Percentiles rank a stretch among this genome's conserved stretches.
phyloP scores from a whole-genome alignment of 1,139 yeast genomes.

The Suhomyces bokatorum region DNA sequence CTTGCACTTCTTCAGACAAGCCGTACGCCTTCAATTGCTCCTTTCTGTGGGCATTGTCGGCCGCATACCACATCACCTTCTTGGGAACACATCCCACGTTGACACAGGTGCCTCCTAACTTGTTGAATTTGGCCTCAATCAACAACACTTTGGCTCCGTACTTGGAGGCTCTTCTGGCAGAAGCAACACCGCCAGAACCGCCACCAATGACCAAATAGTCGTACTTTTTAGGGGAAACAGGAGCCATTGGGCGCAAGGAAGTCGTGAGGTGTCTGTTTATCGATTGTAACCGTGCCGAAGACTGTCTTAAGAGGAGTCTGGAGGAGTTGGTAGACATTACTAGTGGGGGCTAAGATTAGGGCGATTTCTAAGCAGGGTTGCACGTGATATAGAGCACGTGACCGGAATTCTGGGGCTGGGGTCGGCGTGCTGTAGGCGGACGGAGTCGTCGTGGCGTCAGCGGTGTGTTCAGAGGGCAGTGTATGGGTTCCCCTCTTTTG shows the following conservation, averaged over 20 bases:
- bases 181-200: constrained; percentile 99
- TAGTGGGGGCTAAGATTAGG: not conserved
- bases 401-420: not conserved
- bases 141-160: constrained; percentile 87
- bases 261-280: constrained; percentile 29
- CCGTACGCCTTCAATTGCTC: constrained; percentile 82
- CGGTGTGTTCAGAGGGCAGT: not conserved
- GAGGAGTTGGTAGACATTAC: constrained; percentile 14
- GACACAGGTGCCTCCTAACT: constrained; percentile 97
- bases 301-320: constrained; percentile 7
- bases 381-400: constrained; percentile 1
- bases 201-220: constrained; percentile 97
- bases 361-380: constrained; percentile 8
- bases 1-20: constrained; percentile 56
- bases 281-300: constrained; percentile 9
- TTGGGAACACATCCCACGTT: constrained; percentile 99
- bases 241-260: constrained; percentile 47
- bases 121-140: constrained; percentile 66
- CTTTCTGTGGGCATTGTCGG: constrained; percentile 77
- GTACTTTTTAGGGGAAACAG: constrained; percentile 57
- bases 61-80: constrained; percentile 98
- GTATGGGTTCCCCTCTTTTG: not conserved
- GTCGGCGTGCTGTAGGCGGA: not conserved
- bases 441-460: too few species aligned
- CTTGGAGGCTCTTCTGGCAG: constrained; percentile 93